phyloP scores from a whole-genome alignment of 768 basidiomycete genomes.

The Terana coerulea region DNA sequence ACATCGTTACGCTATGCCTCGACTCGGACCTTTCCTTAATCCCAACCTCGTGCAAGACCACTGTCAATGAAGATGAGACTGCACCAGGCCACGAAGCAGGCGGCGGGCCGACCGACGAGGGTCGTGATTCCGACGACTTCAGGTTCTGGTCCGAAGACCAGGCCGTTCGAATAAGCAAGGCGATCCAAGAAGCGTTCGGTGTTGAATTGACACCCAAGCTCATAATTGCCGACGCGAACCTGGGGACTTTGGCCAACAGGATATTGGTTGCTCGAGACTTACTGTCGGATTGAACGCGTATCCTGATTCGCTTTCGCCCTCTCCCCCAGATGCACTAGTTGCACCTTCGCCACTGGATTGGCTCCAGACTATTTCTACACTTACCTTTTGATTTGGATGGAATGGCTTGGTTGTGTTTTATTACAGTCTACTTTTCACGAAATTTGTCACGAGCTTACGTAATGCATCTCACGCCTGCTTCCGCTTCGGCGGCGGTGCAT shows the following conservation, averaged over 20 bases:
- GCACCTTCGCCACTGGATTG: background rate
- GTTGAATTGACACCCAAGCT: slow-evolving; percentile 91
- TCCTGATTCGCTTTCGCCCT: slow-evolving; percentile 2
- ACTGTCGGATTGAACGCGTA: slow-evolving; percentile 17
- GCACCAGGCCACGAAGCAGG: too few relatives aligned
- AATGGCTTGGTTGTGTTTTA: background rate
- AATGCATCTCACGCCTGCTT: too few relatives aligned
- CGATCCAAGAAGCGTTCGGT: slow-evolving; percentile 76
- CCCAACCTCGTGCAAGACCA: slow-evolving; percentile 58
- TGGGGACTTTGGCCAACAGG: slow-evolving; percentile 78
- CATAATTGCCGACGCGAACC: slow-evolving; percentile 89
- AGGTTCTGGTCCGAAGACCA: slow-evolving; percentile 89
- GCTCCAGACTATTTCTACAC: background rate
- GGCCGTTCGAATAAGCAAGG: slow-evolving; percentile 81
- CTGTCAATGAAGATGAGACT: too few relatives aligned
- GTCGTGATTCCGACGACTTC: slow-evolving; percentile 87
- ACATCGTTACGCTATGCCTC: slow-evolving; percentile 81
- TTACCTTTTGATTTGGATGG: background rate
- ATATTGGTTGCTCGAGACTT: slow-evolving; percentile 65
- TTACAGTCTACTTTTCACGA: too few relatives aligned
- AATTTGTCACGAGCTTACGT: too few relatives aligned
- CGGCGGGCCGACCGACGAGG: too few relatives aligned
- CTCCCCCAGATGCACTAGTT: background rate
- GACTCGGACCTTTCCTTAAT: slow-evolving; percentile 83
- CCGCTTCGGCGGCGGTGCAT: too few relatives aligned